Base-by-base conservation (phyloP, 768 basidiomycete genomes). In the Hericium coralloides region DNA sequence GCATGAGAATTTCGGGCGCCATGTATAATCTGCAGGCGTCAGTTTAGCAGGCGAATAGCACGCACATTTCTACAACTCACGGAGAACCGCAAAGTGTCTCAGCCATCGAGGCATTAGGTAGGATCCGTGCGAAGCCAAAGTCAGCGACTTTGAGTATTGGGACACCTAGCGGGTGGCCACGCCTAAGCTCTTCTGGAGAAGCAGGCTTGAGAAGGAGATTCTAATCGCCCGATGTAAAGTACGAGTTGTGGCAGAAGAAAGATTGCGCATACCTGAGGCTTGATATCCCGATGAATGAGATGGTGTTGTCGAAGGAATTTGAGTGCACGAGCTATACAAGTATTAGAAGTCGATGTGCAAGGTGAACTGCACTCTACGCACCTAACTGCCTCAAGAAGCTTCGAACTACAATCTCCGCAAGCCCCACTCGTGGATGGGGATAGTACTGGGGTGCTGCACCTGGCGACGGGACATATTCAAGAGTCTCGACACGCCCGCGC, bases 1-100 rank as follows among this genome's bases (percentile, higher is more conserved):
- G 97, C 15, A 91, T 84, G 12, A 99, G 74, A 64, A 99, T 98
- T 72, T 99, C 97, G 0, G 97, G 97, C 0, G 97, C 97, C 97
- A 98, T 99, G 73, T 99, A 99, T 31, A 99, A 73, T 50, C 92
- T 94, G 56, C 6, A 14, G 49, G 55, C 15, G 26, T 37, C 31
- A 22, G 25, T 8, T 7, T 23, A 17, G 5, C 15, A 12, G 20
- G 2, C 9, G 25, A 1, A 18, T 18, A 18, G 15, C n/a, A 38
- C 2, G 17, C 31, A 6, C 6, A 2, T 8, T 31, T 31, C 2
- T 31, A 31, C 8, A 25, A 52, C 92, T 72, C 67, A 95, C 86
- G 95, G 97, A 12, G 94, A 97, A 3, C 97, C 95, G 68, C 97
- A 99, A 2, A 99, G 76, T 4, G 97, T 99, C 72, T 98, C 97